A percentile compares a stretch with the other conserved stretches of the same genome.
These are phyloP conservation scores for Nitzschia sp. DNA, from an alignment of 108 stramenopile species.

Conservation along the genomic window DNA sequence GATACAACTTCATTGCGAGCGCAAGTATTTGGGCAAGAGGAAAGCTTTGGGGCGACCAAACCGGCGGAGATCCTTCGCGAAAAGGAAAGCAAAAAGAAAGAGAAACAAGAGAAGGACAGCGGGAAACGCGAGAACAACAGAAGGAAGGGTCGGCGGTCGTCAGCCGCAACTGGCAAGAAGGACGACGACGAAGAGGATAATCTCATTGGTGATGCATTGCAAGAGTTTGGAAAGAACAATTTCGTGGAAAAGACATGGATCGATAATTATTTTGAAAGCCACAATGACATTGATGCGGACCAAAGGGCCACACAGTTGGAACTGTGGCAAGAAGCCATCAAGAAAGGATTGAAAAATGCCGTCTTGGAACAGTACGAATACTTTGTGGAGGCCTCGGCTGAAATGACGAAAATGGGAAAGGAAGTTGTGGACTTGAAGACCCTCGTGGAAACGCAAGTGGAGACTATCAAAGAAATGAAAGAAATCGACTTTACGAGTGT, in stretches of 20 bases:
- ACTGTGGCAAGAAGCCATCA: constrained; percentile 72
- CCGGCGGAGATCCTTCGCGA: constrained; percentile 20
- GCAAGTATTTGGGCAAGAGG: constrained; percentile 15
- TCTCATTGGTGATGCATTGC: constrained; percentile 24
- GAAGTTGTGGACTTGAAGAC: constrained; percentile 71
- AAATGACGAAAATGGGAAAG: constrained; percentile 88
- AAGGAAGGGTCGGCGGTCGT: constrained; percentile 20
- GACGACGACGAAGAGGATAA: constrained; percentile 24
- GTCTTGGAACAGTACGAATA: constrained; percentile 88
- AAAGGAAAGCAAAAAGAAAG: constrained; percentile 8
- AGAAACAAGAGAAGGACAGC: constrained; percentile 9
- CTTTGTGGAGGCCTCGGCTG: constrained; percentile 84
- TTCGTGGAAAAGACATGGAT: constrained; percentile 71
- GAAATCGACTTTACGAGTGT: constrained; percentile 73
- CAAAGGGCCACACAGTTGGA: constrained; percentile 60
- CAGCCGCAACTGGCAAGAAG: constrained; percentile 9
- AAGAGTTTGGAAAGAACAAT: constrained; percentile 59
- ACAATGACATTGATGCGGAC: constrained; percentile 62
- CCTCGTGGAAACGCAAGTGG: constrained; percentile 74
- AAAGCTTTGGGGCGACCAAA: constrained; percentile 9
- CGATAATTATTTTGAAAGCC: constrained; percentile 64
- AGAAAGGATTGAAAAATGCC: constrained; percentile 74
- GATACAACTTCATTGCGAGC: constrained; percentile 35
- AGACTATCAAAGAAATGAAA: constrained; percentile 81
- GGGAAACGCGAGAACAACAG: constrained; percentile 16